phyloP scores from a whole-genome alignment of 176 grass and related monocot species.

The Lolium multiflorum region DNA sequence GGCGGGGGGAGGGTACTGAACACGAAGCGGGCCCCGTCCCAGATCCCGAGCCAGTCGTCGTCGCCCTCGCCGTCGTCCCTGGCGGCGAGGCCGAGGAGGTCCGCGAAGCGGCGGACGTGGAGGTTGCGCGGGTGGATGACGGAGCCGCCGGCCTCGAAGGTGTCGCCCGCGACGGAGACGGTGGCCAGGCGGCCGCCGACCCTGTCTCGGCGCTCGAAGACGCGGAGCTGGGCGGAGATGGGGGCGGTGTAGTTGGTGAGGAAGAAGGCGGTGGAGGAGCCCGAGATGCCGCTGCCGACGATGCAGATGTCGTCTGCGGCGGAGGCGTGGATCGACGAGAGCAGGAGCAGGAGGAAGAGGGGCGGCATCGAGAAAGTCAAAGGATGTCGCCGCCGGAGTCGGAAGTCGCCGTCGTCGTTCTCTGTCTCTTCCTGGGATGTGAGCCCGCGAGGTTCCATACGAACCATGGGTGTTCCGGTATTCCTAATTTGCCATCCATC shows the following conservation, averaged over 20 bases:
- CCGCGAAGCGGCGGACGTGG: conserved; percentile 67
- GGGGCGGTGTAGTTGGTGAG: conserved; percentile 69
- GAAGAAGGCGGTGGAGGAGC: conserved; percentile 82
- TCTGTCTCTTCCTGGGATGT: no score
- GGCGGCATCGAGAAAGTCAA: conserved; percentile 8
- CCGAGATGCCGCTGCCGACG: conserved; percentile 78
- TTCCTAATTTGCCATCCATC: no score
- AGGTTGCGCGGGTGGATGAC: conserved; percentile 83
- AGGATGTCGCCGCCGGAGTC: conserved; percentile 9
- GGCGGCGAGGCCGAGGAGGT: conserved; percentile 56
- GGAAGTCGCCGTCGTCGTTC: no score
- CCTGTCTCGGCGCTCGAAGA: conserved; percentile 65
- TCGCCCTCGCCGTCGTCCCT: neutral
- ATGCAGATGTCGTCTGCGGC: conserved; percentile 63
- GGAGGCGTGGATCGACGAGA: neutral
- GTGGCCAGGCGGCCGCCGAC: conserved; percentile 75
- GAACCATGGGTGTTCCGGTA: no score
- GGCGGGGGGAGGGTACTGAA: conserved; percentile 71
- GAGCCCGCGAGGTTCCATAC: no score
- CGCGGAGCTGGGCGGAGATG: conserved; percentile 46
- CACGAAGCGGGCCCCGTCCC: conserved; percentile 71
- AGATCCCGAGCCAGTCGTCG: conserved; percentile 77
- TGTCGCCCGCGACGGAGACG: conserved; percentile 58
- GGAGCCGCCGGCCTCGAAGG: conserved; percentile 82
- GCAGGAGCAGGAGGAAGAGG: conserved; percentile 1